phyloP scores from a whole-genome alignment of 345 rosid genomes.

The Mangifera indica region DNA sequence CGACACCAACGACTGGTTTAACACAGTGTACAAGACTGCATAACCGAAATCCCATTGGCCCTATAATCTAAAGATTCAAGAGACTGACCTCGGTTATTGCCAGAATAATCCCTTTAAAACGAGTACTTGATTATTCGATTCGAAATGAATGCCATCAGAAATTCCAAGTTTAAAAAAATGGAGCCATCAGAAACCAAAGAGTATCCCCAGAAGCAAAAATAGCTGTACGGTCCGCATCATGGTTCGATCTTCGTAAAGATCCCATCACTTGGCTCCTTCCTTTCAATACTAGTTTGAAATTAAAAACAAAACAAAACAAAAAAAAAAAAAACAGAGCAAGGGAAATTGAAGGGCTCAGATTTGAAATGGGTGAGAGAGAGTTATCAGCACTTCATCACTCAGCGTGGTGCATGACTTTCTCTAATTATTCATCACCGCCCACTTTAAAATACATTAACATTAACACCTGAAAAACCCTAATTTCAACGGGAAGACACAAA shows the following conservation, averaged over 20 bases:
- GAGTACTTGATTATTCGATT: too few relatives aligned
- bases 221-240: constrained; percentile 67
- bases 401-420: constrained; percentile 72
- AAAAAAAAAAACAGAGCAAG: not conserved
- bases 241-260: constrained; percentile 34
- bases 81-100: too few relatives aligned
- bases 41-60: too few relatives aligned
- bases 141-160: too few relatives aligned
- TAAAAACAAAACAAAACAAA: not conserved
- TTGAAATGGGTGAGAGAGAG: constrained; percentile 39
- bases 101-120: too few relatives aligned
- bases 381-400: constrained; percentile 51
- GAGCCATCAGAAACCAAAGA: constrained; percentile 58
- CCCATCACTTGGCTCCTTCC: constrained; percentile 41
- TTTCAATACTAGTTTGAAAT: not conserved
- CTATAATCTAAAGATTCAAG: too few relatives aligned
- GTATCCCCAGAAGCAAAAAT: constrained; percentile 42
- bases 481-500: too few relatives aligned
- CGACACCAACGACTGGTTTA: too few relatives aligned
- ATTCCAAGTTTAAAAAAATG: too few relatives aligned
- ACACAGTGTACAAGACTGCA: too few relatives aligned
- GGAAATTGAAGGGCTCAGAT: constrained; percentile 38
- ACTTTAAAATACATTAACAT: not conserved
- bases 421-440: constrained; percentile 45
- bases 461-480: not conserved